Base-by-base conservation (phyloP, 1,284 basidiomycete genomes). In the Lignosus rhinocerotis region DNA sequence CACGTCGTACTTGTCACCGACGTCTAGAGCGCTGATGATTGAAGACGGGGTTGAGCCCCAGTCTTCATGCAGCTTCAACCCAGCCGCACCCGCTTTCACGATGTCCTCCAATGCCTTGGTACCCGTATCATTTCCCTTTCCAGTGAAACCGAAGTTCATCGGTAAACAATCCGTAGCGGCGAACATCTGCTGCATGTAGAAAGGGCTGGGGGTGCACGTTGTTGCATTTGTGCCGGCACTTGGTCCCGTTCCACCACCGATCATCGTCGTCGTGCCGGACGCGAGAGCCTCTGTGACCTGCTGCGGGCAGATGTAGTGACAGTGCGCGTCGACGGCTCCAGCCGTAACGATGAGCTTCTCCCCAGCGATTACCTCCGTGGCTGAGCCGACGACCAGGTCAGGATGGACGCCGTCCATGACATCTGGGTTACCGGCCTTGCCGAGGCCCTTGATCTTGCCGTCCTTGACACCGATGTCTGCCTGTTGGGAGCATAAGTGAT, bases 401-500 rank as follows among this genome's bases (percentile, higher is more conserved):
- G 83, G 83, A 56, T 91, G 81, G 16, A 98, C 92, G 32, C 83
- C 83, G 19, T 87, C 85, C 93, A 98, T 98, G 46, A 92, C 81
- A 70, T 98, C 95, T 1, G 95, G 96, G 73, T 99, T 99, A 2
- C 97, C 97, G 5, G 95, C 93, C 74, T 99, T 99, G 34, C 97
- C 97, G 55, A 99, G 91, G 0, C 90, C 96, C 10, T 80, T 81
- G 63, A 99, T 98, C 53, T 78, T 69, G 0, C 96, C 96, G 60
- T 86, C 73, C 74, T 92, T 94, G 62, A 99, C 83, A 41, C 97
- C 97, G 53, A 99, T 93, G 70, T 99, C 97, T n/a, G 96, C 96
- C 92, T 95, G 62, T 33, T 65, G 51, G 3, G 19, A 65, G 8
- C 17, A 11, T 53, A 46, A 53, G 45, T 12, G 38, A 25, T 21